Base-by-base conservation (phyloP, 164 flowering plant species). In the Annona squamosa region DNA sequence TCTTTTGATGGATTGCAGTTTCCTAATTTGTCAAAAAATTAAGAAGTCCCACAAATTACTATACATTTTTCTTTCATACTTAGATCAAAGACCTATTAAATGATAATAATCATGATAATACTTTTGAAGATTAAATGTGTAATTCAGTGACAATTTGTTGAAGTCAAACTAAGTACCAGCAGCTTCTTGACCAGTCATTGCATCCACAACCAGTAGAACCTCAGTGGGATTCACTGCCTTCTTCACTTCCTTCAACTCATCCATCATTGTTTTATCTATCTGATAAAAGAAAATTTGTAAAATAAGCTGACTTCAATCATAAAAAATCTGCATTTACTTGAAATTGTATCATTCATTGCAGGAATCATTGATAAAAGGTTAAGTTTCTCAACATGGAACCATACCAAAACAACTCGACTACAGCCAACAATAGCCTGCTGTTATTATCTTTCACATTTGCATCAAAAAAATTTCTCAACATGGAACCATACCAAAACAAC, bases 101-200 rank as follows among this genome's bases (percentile, higher is more conserved):
- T 26, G 37, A 26, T 26, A 26, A 26, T 26, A 26, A 26, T 26
- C 37, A 26, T 26, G 37, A 26, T 26, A 26, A 26, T 26, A 26
- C 0, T 26, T 26, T 26, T 16, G 65, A 7, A 48, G 57, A 7
- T 48, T 48, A 48, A 62, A 62, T 62, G 37, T 26, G 37, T 16
- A n/a, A n/a, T 63, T 63, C 17, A 19, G 16, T 4, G 19, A n/a
- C 65, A 63, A 6, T 63, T 63, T 19, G 16, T 68, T 10, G 48
- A 46, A 73, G 7, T 16, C 48, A 47, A 69, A 19, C 42, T 48
- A 74, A 57, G 19, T 78, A 92, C 99, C 98, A 79, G 99, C 99
- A 82, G 99, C 98, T 87, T 95, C 98, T 87, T 95, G 99, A 61
- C 99, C 98, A 73, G 99, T 93, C 99, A 95, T 95, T 52, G 99